Conservation (phyloP, 192 early-diverging fungal species). For the Umbelopsis ramanniana region DNA sequence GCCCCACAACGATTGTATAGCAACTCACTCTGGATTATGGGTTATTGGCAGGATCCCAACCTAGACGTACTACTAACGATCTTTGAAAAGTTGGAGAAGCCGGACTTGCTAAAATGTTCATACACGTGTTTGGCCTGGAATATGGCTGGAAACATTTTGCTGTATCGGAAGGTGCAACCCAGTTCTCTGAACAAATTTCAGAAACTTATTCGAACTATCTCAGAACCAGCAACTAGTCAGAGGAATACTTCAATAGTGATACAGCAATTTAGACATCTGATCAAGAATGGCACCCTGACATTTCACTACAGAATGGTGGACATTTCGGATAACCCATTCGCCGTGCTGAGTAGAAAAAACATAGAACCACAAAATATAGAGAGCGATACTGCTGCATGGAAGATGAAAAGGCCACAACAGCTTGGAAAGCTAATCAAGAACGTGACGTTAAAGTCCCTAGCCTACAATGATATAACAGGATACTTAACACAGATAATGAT, state of each 20-base stretch:
- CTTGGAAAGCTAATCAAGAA: neutral
- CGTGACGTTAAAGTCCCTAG: neutral
- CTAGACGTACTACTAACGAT: neutral
- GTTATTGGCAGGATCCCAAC: neutral
- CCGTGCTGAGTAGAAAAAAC: too few species aligned
- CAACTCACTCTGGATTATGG: neutral
- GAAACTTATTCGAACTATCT: neutral
- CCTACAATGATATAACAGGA: too few species aligned
- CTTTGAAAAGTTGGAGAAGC: neutral
- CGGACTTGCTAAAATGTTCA: neutral
- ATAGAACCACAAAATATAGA: neutral
- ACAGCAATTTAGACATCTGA: too few species aligned
- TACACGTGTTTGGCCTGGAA: neutral
- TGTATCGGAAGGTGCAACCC: neutral
- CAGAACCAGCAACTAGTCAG: neutral
- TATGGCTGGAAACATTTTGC: neutral
- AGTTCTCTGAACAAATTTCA: neutral
- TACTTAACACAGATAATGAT: too few species aligned
- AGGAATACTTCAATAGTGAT: too few species aligned
- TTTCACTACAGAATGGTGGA: too few species aligned
- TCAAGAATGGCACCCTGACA: too few species aligned
- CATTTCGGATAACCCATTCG: too few species aligned
- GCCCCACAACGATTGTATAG: neutral
- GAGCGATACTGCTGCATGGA: neutral
- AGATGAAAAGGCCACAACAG: neutral